Percentiles rank a stretch among this genome's conserved stretches.
These are phyloP conservation scores for Ogataea hybrid DNA, from an alignment of 1,139 yeast genomes.

Conservation along the genomic window DNA sequence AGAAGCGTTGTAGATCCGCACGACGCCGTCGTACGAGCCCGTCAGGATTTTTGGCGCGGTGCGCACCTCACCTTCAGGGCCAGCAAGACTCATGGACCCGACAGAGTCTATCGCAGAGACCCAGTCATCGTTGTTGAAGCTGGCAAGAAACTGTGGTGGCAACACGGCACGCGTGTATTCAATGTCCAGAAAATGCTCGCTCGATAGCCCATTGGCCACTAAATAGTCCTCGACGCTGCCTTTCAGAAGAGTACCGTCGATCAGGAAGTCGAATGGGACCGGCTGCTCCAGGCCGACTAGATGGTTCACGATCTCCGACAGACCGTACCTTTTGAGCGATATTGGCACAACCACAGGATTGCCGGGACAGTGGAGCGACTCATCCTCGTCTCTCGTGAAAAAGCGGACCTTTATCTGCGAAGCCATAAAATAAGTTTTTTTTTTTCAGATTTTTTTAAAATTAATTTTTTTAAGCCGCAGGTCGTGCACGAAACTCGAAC, in stretches of 20 bases:
- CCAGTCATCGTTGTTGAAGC: slow-evolving; percentile 96
- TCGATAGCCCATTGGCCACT: slow-evolving; percentile 70
- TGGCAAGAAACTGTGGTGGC: slow-evolving; percentile 89
- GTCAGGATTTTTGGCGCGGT: slow-evolving; percentile 63
- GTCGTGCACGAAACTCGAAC: slow-evolving; percentile 7
- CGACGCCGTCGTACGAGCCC: slow-evolving; percentile 94
- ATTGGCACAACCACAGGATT: slow-evolving; percentile 87
- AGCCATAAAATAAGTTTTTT: slow-evolving; percentile 11
- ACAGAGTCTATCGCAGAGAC: slow-evolving; percentile 70
- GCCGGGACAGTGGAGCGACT: slow-evolving; percentile 69
- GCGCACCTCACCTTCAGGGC: slow-evolving; percentile 28
- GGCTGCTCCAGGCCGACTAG: slow-evolving; percentile 59
- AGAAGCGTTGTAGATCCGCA: slow-evolving; percentile 80
- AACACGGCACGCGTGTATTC: slow-evolving; percentile 92
- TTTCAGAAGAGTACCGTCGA: slow-evolving; percentile 79
- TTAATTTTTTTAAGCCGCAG: slow-evolving; percentile 8
- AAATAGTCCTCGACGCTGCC: slow-evolving; percentile 79
- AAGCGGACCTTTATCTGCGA: slow-evolving; percentile 71
- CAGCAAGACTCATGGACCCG: slow-evolving; percentile 30
- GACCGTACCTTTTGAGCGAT: slow-evolving; percentile 80
- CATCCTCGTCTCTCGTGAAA: slow-evolving; percentile 83
- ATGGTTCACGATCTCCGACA: slow-evolving; percentile 93
- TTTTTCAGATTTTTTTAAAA: slow-evolving; percentile 17
- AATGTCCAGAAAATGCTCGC: slow-evolving; percentile 74
- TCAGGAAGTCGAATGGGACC: slow-evolving; percentile 88